Percentiles rank a stretch among this genome's conserved stretches.
phyloP scores from a whole-genome alignment of 139 green algal genomes.

The Coelastrella sp. region DNA sequence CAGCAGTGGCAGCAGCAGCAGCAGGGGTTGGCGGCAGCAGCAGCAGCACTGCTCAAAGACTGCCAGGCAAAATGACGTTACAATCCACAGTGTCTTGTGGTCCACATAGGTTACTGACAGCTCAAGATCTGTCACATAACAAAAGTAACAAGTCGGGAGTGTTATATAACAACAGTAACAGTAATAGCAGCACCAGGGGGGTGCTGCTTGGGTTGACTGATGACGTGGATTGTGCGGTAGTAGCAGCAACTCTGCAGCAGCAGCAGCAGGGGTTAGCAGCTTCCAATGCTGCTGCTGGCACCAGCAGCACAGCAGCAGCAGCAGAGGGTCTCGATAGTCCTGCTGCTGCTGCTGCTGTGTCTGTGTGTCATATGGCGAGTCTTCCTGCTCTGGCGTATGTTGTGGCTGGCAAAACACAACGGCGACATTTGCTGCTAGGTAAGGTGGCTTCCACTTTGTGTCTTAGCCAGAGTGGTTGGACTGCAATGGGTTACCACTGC shows the following conservation, averaged over 20 bases:
- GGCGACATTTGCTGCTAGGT: slow-evolving; percentile 77
- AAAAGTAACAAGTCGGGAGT: too few relatives aligned
- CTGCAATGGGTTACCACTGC: neutral
- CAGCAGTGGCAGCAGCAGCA: neutral
- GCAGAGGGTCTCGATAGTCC: neutral
- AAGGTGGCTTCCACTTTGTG: neutral
- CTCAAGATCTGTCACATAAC: neutral
- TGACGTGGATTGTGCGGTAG: slow-evolving; percentile 78
- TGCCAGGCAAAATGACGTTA: neutral
- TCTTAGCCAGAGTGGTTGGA: neutral
- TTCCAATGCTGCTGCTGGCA: neutral
- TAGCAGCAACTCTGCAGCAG: slow-evolving; percentile 20
- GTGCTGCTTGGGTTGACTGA: slow-evolving; percentile 68
- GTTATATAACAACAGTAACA: neutral
- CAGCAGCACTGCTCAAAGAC: neutral
- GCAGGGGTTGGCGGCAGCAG: too few relatives aligned
- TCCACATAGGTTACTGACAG: slow-evolving; percentile 38
- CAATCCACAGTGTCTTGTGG: slow-evolving; percentile 25
- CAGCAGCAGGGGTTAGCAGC: neutral
- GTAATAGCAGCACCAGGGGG: neutral
- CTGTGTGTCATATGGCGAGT: slow-evolving; percentile 51
- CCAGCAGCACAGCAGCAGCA: slow-evolving; percentile 7
- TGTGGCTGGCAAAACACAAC: slow-evolving; percentile 76
- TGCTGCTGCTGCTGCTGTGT: neutral
- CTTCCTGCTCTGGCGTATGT: slow-evolving; percentile 82